Evolutionary conservation across 768 basidiomycete genomes (phyloP).

Genomic region (Lentinus tigrinus): DNA sequence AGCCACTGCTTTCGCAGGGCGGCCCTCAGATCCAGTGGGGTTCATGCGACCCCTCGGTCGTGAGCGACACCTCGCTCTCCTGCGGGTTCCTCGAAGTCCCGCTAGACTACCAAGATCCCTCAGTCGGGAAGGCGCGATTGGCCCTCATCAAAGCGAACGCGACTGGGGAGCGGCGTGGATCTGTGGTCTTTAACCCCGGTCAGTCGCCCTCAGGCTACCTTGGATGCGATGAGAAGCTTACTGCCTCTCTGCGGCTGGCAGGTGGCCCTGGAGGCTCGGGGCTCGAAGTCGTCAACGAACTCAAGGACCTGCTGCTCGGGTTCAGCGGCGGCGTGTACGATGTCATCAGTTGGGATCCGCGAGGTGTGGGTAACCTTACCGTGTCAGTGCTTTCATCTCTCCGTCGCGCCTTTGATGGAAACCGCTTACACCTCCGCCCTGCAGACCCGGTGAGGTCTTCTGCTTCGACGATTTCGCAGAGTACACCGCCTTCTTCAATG

Average conservation of each 20-base stretch:
- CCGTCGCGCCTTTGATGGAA: background rate
- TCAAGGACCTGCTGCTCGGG: background rate
- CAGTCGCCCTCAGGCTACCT: background rate
- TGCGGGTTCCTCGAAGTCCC: slow-evolving; percentile 5
- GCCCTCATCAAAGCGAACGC: background rate
- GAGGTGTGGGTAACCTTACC: background rate
- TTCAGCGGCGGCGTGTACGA: background rate
- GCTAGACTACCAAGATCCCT: slow-evolving; percentile 1
- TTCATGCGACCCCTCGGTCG: background rate
- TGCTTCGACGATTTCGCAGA: slow-evolving; percentile 3
- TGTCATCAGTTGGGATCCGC: slow-evolving; percentile 2
- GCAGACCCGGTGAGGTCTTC: slow-evolving; percentile 2
- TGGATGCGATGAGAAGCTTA: no score
- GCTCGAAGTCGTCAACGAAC: background rate
- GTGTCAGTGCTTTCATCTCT: background rate
- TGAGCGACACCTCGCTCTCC: background rate
- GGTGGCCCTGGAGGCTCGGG: background rate
- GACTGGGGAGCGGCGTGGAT: background rate
- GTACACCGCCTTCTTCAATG: background rate
- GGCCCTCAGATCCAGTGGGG: background rate
- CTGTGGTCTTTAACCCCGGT: slow-evolving; percentile 4
- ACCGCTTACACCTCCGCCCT: background rate
- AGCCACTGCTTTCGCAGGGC: background rate
- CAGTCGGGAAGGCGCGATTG: background rate
- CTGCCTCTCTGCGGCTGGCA: background rate